Conservation (phyloP, 257 asterid genomes). For the Nicotiana sylvestris region DNA sequence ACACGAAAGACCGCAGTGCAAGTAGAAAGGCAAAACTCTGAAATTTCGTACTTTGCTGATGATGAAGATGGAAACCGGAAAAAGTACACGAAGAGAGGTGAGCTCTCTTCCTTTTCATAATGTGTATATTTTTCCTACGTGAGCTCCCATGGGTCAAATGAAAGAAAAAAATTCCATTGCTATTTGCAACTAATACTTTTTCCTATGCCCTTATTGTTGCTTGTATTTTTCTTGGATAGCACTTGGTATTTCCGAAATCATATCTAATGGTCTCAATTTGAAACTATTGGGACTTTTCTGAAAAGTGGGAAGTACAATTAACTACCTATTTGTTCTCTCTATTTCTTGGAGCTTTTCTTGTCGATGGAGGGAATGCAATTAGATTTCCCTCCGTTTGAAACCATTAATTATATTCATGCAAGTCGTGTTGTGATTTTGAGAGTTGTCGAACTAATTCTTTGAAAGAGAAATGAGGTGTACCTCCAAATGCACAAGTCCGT, state of each 20-base stretch:
- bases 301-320: not conserved
- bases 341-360: not conserved
- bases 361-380: not conserved
- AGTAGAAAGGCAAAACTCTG: slow-evolving; percentile 77
- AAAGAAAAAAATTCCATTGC: not conserved
- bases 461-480: not conserved
- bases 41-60: slow-evolving; percentile 70
- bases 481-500: not conserved
- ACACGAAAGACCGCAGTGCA: slow-evolving; percentile 67
- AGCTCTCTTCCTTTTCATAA: slow-evolving; percentile 8
- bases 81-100: slow-evolving; percentile 88
- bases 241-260: not conserved
- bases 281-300: not conserved
- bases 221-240: slow-evolving; percentile 8
- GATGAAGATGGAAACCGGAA: slow-evolving; percentile 81
- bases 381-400: not conserved
- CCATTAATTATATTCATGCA: not conserved
- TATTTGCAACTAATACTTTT: not conserved
- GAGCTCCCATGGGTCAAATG: slow-evolving; percentile 3
- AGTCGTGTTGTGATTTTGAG: not conserved
- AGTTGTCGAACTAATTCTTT: not conserved
- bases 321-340: not conserved
- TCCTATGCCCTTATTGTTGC: not conserved
- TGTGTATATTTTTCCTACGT: not conserved
- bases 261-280: not conserved